phyloP scores from a whole-genome alignment of 1,284 basidiomycete genomes.

The Somion occarium region DNA sequence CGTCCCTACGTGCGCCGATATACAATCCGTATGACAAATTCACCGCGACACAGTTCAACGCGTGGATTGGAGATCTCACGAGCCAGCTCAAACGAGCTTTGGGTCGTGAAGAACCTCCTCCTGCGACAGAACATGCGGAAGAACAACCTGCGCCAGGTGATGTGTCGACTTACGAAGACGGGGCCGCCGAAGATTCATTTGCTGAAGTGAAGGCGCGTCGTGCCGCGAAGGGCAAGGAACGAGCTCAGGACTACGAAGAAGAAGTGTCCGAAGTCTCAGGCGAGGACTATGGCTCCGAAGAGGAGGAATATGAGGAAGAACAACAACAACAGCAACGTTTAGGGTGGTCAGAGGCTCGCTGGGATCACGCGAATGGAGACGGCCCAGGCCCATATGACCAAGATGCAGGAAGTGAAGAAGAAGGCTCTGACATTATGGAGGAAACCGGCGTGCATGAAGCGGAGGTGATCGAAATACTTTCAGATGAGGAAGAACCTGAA shows the following conservation, averaged over 20 bases:
- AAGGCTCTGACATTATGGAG: constrained; percentile 25
- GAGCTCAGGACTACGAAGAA: constrained; percentile 42
- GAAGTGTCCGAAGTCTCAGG: constrained; percentile 19
- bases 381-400: too few relatives aligned
- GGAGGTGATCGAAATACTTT: constrained; percentile 21
- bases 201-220: constrained; percentile 44
- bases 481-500: constrained; percentile 15
- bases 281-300: constrained; percentile 8
- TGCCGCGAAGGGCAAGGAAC: constrained; percentile 52
- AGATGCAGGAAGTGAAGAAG: constrained; percentile 24
- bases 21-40: constrained; percentile 69
- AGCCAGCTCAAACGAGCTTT: constrained; percentile 48
- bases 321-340: constrained; percentile 9
- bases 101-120: constrained; percentile 33
- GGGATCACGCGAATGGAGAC: constrained; percentile 3
- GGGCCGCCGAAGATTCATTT: constrained; percentile 47
- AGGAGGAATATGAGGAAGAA: constrained; percentile 21
- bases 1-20: constrained; percentile 41
- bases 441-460: constrained; percentile 8
- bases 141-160: constrained; percentile 11
- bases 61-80: constrained; percentile 62
- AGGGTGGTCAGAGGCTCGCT: background rate
- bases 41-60: constrained; percentile 58
- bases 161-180: constrained; percentile 24
- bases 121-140: background rate